Conservation (phyloP, 139 green algal species). For the Tetradesmus obliquus region DNA sequence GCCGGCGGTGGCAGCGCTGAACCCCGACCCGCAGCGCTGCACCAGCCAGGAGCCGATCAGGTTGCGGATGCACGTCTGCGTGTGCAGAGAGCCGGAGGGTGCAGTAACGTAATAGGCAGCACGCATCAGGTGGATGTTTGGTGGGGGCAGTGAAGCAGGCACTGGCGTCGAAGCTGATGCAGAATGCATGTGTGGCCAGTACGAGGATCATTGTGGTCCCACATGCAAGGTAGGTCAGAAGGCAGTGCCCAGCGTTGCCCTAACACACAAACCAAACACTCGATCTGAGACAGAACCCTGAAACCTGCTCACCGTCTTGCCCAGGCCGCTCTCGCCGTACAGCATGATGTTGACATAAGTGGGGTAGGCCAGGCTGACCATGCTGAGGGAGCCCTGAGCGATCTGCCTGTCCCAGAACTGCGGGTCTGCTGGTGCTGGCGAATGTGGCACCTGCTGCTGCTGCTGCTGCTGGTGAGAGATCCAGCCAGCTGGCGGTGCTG, state of each 20-base stretch:
- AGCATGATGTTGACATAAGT: constrained; percentile 35
- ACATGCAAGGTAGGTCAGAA: too few relatives aligned
- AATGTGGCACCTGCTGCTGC: neutral
- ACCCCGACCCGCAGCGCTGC: neutral
- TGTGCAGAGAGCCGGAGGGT: neutral
- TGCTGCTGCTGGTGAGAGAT: neutral
- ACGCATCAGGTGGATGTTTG: neutral
- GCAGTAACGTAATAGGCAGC: neutral
- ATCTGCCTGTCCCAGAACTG: neutral
- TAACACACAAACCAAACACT: too few relatives aligned
- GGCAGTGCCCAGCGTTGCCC: too few relatives aligned
- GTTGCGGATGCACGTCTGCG: constrained; percentile 31
- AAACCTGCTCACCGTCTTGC: constrained; percentile 20
- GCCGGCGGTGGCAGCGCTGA: neutral
- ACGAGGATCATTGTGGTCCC: too few relatives aligned
- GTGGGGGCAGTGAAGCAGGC: neutral
- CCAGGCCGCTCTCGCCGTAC: constrained; percentile 32
- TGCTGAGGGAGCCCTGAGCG: neutral
- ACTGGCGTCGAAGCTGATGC: neutral
- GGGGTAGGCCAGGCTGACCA: neutral
- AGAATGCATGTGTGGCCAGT: neutral
- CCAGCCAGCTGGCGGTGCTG: neutral
- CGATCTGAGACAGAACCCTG: neutral
- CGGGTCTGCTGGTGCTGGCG: neutral
- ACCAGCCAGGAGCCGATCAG: constrained; percentile 4